Evolutionary conservation across 1,139 yeast species (phyloP), one percentile per base, ranked within the genome.

Genomic region (Entelexis paramagnoliae): DNA sequence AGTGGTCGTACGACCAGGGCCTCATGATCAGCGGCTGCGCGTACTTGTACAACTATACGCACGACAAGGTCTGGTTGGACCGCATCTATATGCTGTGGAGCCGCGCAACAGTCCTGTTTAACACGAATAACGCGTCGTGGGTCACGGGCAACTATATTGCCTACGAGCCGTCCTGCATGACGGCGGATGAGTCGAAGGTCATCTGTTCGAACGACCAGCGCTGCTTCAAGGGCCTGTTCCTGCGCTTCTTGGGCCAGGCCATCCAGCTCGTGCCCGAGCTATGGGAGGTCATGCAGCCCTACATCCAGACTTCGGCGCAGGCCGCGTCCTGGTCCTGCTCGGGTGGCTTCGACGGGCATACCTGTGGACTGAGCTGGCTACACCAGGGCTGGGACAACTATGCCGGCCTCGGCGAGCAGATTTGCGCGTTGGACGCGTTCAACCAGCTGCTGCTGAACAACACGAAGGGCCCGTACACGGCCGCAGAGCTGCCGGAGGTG

Each of bases 1-100:
- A 78, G 64, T 85, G 93, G 93, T 76, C 87, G 16, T 85, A 85
- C 66, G 83, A 84, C 64, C 83, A 81, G 64, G 95, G 89, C n/a
- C 72, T 83, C 30, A 67, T 81, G 66, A 65, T 84, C 63, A 72
- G 83, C 2, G 95, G 95, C 1, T 68, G 79, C 55, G 93, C 94
- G 1, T 82, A 78, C 63, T 64, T 85, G 64, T 83, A 81, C 67
- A 76, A 82, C 62, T 69, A 72, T 58, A 84, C 94, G n/a, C 66
- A 68, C 22, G 77, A 79, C 56, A 68, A 65, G 5, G 63, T 62
- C 28, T 85, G 94, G 94, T 65, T 69, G 32, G 68, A 71, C 30
- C 75, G 86, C 54, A 71, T 81, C 4, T 60, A 68, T 32, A 66
- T 69, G 52, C 64, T 82, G 54, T 74, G 82, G 65, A 65, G 67